These are phyloP conservation scores for Apiotrichum porosum DNA, from an alignment of 1,284 basidiomycete species.

Conservation along the genomic window DNA sequence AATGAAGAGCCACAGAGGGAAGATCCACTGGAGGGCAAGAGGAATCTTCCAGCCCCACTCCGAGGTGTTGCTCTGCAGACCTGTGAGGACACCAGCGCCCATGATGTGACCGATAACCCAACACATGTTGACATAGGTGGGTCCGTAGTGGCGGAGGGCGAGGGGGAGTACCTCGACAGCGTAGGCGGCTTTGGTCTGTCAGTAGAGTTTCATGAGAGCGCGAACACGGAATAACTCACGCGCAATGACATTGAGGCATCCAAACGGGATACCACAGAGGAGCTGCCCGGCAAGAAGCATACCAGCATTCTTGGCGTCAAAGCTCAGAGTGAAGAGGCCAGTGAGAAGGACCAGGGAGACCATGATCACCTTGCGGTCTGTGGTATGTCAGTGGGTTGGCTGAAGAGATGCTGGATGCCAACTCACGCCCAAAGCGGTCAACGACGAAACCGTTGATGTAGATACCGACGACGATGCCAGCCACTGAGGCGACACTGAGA, in stretches of 20 bases:
- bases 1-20: conserved; percentile 31
- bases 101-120: conserved; percentile 40
- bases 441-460: conserved; percentile 1
- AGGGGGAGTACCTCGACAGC: conserved; percentile 46
- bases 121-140: conserved; percentile 51
- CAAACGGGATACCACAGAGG: conserved; percentile 26
- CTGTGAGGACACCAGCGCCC: background rate
- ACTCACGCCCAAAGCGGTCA: too few relatives aligned
- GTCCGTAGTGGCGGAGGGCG: conserved; percentile 43
- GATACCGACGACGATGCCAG: background rate
- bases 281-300: conserved; percentile 47
- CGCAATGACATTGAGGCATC: conserved; percentile 15
- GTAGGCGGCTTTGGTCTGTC: too few relatives aligned
- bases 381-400: too few relatives aligned
- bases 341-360: conserved; percentile 32
- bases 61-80: background rate
- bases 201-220: too few relatives aligned
- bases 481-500: background rate
- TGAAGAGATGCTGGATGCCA: too few relatives aligned
- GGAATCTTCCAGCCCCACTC: background rate
- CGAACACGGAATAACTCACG: too few relatives aligned
- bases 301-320: conserved; percentile 41
- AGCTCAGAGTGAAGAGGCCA: conserved; percentile 39
- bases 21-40: conserved; percentile 36
- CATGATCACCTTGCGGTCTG: conserved; percentile 3